Percentiles rank a stretch among this genome's conserved stretches.
Evolutionary conservation across 2,329 filamentous ascomycete genomes (phyloP).

Genomic region (Hawksworthiomyces lignivorus): DNA sequence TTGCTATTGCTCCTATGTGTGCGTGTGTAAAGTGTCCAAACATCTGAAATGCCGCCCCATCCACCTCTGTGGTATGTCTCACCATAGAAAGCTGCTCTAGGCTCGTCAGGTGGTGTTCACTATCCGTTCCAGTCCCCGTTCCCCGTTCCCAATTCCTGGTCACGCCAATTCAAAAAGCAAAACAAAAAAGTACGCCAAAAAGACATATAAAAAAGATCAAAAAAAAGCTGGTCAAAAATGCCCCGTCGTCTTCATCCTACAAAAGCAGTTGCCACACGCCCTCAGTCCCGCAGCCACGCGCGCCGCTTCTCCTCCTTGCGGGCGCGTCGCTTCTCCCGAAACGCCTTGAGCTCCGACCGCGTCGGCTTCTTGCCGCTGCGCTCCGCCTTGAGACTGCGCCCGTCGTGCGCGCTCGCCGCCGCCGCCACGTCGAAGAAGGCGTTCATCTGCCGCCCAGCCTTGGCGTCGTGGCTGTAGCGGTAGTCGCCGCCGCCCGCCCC

Average conservation of each 20-base stretch:
- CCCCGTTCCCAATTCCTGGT: neutral
- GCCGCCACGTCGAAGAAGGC: slow-evolving; percentile 95
- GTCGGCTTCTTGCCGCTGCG: slow-evolving; percentile 74
- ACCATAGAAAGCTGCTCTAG: too few species aligned
- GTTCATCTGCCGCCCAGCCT: slow-evolving; percentile 80
- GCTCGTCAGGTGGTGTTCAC: too few species aligned
- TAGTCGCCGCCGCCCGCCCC: slow-evolving; percentile 61
- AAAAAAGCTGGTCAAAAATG: neutral
- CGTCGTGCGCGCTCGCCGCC: slow-evolving; percentile 83
- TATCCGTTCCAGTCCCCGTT: too few species aligned
- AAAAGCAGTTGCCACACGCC: too few species aligned
- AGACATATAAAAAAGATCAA: neutral
- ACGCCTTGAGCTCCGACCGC: slow-evolving; percentile 82
- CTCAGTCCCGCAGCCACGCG: slow-evolving; percentile 81
- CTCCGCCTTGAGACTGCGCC: slow-evolving; percentile 85
- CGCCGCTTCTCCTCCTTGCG: slow-evolving; percentile 92
- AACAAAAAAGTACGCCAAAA: neutral
- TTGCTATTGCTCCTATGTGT: too few species aligned
- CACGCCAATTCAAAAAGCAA: neutral
- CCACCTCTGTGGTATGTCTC: too few species aligned
- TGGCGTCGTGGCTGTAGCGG: slow-evolving; percentile 73
- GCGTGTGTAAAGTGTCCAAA: too few species aligned
- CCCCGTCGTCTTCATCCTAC: neutral
- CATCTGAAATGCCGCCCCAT: too few species aligned
- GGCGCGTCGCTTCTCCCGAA: slow-evolving; percentile 80